These are phyloP conservation scores for Claviceps spartinae DNA, from an alignment of 2,329 filamentous ascomycete species.

Conservation along the genomic window DNA sequence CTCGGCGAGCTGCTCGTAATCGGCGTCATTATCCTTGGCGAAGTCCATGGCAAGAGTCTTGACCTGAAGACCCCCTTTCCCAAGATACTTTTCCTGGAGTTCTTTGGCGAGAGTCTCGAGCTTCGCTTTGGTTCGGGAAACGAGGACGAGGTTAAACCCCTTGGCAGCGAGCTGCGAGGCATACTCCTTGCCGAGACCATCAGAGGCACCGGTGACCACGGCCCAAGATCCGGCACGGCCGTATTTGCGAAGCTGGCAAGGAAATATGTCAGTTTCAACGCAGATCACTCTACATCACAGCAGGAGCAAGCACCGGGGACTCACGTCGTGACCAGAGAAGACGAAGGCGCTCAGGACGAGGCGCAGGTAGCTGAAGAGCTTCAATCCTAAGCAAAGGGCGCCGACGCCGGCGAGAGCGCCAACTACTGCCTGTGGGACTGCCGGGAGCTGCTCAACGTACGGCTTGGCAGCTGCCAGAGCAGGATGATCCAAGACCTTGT, in stretches of 20 bases:
- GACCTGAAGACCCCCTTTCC: conserved; percentile 45
- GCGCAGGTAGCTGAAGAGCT: conserved; percentile 43
- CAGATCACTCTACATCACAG: too few relatives aligned
- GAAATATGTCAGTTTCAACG: background rate
- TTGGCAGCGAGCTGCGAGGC: conserved; percentile 78
- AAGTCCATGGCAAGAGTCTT: conserved; percentile 90
- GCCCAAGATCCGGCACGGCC: conserved; percentile 89
- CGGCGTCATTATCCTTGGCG: conserved; percentile 59
- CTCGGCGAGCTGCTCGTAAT: conserved; percentile 62
- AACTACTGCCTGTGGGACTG: conserved; percentile 31
- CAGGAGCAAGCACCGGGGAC: conserved; percentile 12
- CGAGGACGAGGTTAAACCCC: conserved; percentile 87
- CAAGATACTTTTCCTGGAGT: conserved; percentile 55
- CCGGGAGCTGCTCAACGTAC: conserved; percentile 12
- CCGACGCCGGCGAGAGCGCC: conserved; percentile 41
- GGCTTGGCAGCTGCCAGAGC: background rate
- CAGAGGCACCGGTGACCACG: conserved; percentile 85
- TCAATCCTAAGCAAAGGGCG: conserved; percentile 41
- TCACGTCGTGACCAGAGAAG: conserved; percentile 48
- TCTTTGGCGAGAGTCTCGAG: conserved; percentile 64
- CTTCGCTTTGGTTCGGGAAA: conserved; percentile 92
- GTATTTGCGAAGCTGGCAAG: conserved; percentile 65
- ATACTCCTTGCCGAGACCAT: conserved; percentile 95
- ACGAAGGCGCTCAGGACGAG: conserved; percentile 57
- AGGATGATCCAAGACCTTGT: conserved; percentile 10